phyloP scores from a whole-genome alignment of 495 filamentous ascomycete species.

The Aspergillus cavernicola region DNA sequence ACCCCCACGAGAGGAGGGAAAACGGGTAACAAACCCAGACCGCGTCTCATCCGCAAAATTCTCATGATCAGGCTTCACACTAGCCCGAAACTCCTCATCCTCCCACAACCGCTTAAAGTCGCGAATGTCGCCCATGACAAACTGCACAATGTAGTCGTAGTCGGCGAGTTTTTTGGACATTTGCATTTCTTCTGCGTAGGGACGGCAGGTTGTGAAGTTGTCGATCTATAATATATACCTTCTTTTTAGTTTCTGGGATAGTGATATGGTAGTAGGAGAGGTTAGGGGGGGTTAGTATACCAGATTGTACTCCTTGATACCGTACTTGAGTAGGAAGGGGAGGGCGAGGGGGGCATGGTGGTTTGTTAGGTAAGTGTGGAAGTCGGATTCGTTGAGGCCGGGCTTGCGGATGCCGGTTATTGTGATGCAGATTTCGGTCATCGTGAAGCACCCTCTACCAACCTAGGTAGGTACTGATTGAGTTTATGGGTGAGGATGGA shows the following conservation, averaged over 20 bases:
- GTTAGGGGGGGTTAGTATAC: not conserved
- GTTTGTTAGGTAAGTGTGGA: conserved; percentile 1
- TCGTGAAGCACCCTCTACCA: no score
- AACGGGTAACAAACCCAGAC: conserved; percentile 7
- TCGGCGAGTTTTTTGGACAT: conserved; percentile 14
- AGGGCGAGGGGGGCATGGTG: conserved; percentile 9
- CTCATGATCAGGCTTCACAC: conserved; percentile 12
- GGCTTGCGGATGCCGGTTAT: conserved; percentile 15
- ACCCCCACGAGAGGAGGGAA: not conserved
- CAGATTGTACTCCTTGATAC: conserved; percentile 13
- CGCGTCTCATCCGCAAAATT: conserved; percentile 12
- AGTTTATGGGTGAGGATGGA: no score
- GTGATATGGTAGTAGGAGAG: not conserved
- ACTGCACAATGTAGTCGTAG: conserved; percentile 14
- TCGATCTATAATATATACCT: conserved; percentile 9
- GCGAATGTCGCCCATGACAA: conserved; percentile 12
- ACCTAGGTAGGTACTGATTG: no score
- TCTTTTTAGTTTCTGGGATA: not conserved
- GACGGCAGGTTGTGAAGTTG: conserved; percentile 1
- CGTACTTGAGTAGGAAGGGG: conserved; percentile 11
- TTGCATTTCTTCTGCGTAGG: conserved; percentile 4
- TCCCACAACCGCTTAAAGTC: conserved; percentile 12
- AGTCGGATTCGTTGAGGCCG: conserved; percentile 8
- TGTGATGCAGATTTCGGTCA: conserved; percentile 10
- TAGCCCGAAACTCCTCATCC: conserved; percentile 7